phyloP scores from a whole-genome alignment of 1,284 basidiomycete species.

The Apiotrichum akiyoshidainum region DNA sequence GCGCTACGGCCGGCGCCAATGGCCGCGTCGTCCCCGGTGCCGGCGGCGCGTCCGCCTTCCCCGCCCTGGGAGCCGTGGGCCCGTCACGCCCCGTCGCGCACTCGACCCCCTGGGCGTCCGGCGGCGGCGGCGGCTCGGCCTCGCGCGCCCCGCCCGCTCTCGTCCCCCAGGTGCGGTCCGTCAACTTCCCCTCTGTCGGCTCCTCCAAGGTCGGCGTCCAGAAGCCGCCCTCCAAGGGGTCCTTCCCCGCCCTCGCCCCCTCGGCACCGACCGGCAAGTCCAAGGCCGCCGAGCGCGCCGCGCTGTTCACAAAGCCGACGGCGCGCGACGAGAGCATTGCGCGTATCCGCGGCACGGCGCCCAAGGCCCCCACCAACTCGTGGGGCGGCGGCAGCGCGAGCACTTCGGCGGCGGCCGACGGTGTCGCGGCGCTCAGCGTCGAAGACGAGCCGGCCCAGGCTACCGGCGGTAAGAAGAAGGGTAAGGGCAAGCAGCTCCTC shows the following conservation, averaged over 20 bases:
- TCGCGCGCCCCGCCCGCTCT: conserved; percentile 33
- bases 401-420: conserved; percentile 15
- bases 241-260: conserved; percentile 64
- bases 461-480: conserved; percentile 54
- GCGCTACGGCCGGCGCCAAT: conserved; percentile 51
- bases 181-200: conserved; percentile 32
- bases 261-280: conserved; percentile 38
- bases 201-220: conserved; percentile 7
- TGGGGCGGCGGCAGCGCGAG: conserved; percentile 23
- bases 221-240: conserved; percentile 48
- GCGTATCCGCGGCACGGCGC: conserved; percentile 62
- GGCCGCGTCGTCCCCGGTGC: conserved; percentile 44
- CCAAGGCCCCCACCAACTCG: conserved; percentile 46
- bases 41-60: conserved; percentile 29
- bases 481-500: conserved; percentile 77
- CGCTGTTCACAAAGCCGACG: conserved; percentile 55
- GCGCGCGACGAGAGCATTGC: conserved; percentile 64
- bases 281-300: conserved; percentile 37
- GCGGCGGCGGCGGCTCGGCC: conserved; percentile 40
- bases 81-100: conserved; percentile 22
- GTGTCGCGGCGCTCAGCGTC: conserved; percentile 22
- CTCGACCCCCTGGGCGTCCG: conserved; percentile 46
- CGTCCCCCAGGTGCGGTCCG: conserved; percentile 38
- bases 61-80: conserved; percentile 30
- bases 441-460: conserved; percentile 5